Percentiles rank a stretch among this genome's conserved stretches.
Conservation (phyloP, 2,329 filamentous ascomycete species). For the Ophiosphaerella narmari region DNA sequence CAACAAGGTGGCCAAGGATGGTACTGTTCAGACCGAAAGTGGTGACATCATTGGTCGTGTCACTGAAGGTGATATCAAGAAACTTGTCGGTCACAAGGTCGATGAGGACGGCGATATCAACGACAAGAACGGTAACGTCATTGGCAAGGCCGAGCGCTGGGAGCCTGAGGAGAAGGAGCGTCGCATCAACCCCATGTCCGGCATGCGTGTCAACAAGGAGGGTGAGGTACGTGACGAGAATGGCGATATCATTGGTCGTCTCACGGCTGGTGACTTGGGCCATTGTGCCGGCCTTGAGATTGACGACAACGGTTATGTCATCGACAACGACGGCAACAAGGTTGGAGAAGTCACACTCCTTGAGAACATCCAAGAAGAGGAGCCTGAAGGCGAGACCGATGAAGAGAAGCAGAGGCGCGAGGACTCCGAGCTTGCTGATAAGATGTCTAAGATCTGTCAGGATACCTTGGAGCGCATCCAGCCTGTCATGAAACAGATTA, state of each 20-base stretch:
- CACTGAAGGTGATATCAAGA: slow-evolving; percentile 57
- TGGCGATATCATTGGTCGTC: slow-evolving; percentile 55
- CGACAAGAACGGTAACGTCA: slow-evolving; percentile 59
- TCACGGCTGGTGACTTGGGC: slow-evolving; percentile 57
- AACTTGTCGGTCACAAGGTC: slow-evolving; percentile 56
- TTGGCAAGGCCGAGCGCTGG: slow-evolving; percentile 59
- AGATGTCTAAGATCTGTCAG: slow-evolving; percentile 73
- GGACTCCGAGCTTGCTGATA: slow-evolving; percentile 76
- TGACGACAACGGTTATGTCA: slow-evolving; percentile 58
- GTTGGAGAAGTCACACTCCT: slow-evolving; percentile 66
- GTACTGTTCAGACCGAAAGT: slow-evolving; percentile 54
- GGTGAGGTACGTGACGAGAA: slow-evolving; percentile 58
- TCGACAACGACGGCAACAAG: slow-evolving; percentile 64
- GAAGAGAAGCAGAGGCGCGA: slow-evolving; percentile 55
- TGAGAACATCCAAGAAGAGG: slow-evolving; percentile 62
- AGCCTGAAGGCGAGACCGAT: slow-evolving; percentile 58
- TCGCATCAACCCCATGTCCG: slow-evolving; percentile 64
- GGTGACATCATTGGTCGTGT: slow-evolving; percentile 56
- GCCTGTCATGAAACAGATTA: slow-evolving; percentile 85
- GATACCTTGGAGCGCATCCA: slow-evolving; percentile 83
- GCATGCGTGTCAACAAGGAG: slow-evolving; percentile 58
- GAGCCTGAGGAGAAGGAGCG: slow-evolving; percentile 59
- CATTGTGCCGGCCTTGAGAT: slow-evolving; percentile 59
- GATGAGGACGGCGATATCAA: slow-evolving; percentile 58
- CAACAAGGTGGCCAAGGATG: slow-evolving; percentile 62